Conservation (phyloP, 305 asterid genomes). For the Solanum hybrid region DNA sequence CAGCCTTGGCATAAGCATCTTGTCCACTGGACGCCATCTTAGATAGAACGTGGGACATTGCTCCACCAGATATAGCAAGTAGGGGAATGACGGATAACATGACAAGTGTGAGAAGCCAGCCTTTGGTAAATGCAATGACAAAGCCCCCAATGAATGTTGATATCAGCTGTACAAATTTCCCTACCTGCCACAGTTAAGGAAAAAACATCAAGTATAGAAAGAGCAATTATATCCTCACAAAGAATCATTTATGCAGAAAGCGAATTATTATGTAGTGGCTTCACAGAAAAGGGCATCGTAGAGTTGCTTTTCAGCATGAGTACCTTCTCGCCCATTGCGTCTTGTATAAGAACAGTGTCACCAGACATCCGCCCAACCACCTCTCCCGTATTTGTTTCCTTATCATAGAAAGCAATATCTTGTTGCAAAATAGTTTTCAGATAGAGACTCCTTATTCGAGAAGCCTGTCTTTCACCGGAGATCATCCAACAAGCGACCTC, state of each 20-base stretch:
- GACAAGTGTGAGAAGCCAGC: conserved; percentile 81
- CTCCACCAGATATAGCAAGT: conserved; percentile 58
- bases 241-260: not conserved
- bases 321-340: conserved; percentile 97
- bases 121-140: conserved; percentile 54
- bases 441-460: conserved; percentile 58
- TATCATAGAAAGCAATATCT: conserved; percentile 80
- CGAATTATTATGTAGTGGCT: not conserved
- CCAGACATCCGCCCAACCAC: conserved; percentile 91
- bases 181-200: conserved; percentile 32
- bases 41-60: conserved; percentile 50
- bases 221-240: not conserved
- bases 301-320: not conserved
- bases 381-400: conserved; percentile 78
- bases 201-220: not conserved
- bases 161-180: conserved; percentile 67
- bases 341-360: conserved; percentile 90
- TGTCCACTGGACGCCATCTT: conserved; percentile 74
- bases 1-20: conserved; percentile 71
- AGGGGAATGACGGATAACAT: conserved; percentile 71
- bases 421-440: conserved; percentile 68
- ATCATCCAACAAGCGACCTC: conserved; percentile 97
- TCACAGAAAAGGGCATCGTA: not conserved
- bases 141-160: conserved; percentile 79
- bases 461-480: conserved; percentile 92